Evolutionary conservation across 345 rosid genomes (phyloP).

Genomic region (Carallia pectinifolia): DNA sequence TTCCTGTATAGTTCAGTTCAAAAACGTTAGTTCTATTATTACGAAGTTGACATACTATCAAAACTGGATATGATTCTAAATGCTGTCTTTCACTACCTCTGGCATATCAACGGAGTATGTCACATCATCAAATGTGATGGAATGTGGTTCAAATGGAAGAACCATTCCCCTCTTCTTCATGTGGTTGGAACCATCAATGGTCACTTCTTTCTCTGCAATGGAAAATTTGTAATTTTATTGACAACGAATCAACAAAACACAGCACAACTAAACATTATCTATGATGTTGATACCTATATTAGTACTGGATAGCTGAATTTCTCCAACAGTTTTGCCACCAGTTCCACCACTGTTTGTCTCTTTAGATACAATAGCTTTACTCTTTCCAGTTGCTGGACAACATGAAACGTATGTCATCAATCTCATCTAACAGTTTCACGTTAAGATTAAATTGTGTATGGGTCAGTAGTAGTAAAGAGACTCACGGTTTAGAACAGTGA

Average conservation of each 20-base stretch:
- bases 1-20: slow-evolving; percentile 31
- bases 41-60: background rate
- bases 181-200: background rate
- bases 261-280: background rate
- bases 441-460: too few relatives aligned
- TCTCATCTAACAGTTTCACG: background rate
- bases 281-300: slow-evolving; percentile 11
- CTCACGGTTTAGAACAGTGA: slow-evolving; percentile 60
- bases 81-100: slow-evolving; percentile 37
- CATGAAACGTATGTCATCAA: background rate
- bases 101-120: slow-evolving; percentile 77
- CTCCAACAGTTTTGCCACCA: slow-evolving; percentile 1
- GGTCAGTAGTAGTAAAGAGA: background rate
- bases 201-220: slow-evolving; percentile 1
- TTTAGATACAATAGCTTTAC: slow-evolving; percentile 39
- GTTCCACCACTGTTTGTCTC: slow-evolving; percentile 14
- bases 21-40: background rate
- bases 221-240: background rate
- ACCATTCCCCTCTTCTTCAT: slow-evolving; percentile 60
- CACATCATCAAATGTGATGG: slow-evolving; percentile 55
- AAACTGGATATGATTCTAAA: background rate
- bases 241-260: background rate
- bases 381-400: slow-evolving; percentile 54
- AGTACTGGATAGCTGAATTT: slow-evolving; percentile 10
- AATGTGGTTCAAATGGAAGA: slow-evolving; percentile 73